These are phyloP conservation scores for Trifolium pratense DNA, from an alignment of 306 rosid genomes.

Conservation along the genomic window DNA sequence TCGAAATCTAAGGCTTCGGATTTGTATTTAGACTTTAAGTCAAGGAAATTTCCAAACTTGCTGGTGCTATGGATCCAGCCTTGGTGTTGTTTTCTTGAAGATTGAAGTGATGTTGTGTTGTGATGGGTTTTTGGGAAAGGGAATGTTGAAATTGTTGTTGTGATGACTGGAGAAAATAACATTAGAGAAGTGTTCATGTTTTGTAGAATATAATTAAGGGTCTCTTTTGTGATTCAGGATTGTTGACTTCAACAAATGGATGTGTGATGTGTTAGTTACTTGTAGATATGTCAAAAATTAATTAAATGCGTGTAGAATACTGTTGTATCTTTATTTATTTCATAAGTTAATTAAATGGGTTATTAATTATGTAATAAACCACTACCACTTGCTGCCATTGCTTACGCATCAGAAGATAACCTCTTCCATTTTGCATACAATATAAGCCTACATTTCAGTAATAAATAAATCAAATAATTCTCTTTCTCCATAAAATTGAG, in stretches of 20 bases:
- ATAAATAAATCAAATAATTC: too few species aligned
- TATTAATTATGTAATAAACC: too few species aligned
- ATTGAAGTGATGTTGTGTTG: constrained; percentile 4
- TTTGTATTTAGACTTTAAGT: constrained; percentile 52
- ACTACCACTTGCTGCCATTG: too few species aligned
- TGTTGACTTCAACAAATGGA: neutral
- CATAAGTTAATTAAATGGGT: too few species aligned
- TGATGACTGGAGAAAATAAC: constrained; percentile 39
- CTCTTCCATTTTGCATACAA: too few species aligned
- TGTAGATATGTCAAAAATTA: neutral
- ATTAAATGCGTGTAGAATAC: too few species aligned
- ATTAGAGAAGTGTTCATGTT: constrained; percentile 44
- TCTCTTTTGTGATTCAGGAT: too few species aligned
- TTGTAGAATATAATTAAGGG: neutral
- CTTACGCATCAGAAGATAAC: too few species aligned
- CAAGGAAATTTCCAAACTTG: constrained; percentile 62
- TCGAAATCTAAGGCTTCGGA: constrained; percentile 55
- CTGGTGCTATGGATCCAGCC: constrained; percentile 39
- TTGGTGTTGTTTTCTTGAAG: constrained; percentile 36
- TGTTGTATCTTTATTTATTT: too few species aligned
- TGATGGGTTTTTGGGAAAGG: constrained; percentile 36
- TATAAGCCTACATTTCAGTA: too few species aligned
- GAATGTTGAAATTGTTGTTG: constrained; percentile 7
- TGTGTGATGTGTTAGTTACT: neutral
- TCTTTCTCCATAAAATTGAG: too few species aligned